These are phyloP conservation scores for Coffea humblotiana DNA, from an alignment of 305 asterid species.

Conservation along the genomic window DNA sequence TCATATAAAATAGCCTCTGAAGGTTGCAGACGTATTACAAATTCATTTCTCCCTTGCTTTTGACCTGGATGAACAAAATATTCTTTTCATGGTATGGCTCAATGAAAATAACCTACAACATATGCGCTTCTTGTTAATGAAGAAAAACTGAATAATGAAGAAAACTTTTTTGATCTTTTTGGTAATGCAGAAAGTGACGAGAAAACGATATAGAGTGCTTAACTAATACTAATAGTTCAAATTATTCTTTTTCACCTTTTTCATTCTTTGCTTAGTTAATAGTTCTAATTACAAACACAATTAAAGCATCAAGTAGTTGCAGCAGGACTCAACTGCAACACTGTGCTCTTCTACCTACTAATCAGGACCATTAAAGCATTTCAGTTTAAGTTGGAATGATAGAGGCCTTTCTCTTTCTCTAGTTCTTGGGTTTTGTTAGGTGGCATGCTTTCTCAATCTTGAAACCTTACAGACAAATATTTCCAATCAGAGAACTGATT, in stretches of 20 bases:
- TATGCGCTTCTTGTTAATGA: background rate
- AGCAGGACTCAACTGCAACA: background rate
- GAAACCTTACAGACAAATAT: background rate
- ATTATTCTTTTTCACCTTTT: background rate
- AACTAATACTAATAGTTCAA: background rate
- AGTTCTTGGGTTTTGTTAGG: background rate
- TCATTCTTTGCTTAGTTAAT: background rate
- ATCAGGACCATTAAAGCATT: background rate
- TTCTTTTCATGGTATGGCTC: slow-evolving; percentile 2
- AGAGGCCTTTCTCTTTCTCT: background rate
- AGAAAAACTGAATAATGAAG: background rate
- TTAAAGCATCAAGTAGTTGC: background rate
- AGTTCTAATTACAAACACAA: background rate
- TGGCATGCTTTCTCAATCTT: background rate
- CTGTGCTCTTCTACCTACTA: background rate
- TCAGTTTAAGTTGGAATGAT: background rate
- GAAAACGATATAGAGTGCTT: background rate
- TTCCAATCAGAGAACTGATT: background rate
- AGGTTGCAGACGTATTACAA: slow-evolving; percentile 93
- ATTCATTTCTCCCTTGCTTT: slow-evolving; percentile 88
- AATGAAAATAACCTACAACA: background rate
- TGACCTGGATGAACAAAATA: slow-evolving; percentile 43
- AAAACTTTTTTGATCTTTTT: background rate
- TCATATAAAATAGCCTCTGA: slow-evolving; percentile 95
- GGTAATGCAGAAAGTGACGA: background rate